Conservation (phyloP, 257 asterid species). For the Marsdenia floribunda region DNA sequence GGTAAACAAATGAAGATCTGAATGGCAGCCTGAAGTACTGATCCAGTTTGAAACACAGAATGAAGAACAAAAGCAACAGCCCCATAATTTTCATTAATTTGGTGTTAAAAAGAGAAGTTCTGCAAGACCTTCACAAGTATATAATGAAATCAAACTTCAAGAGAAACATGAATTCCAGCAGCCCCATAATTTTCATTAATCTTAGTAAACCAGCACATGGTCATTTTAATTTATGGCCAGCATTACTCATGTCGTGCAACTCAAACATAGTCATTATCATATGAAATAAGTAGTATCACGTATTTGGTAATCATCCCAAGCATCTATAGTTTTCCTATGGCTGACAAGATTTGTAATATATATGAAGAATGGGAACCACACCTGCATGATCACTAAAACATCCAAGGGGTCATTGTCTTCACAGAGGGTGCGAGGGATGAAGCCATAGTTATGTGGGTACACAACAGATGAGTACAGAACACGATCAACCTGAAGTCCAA, state of each 20-base stretch:
- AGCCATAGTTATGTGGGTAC: slow-evolving; percentile 98
- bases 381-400: slow-evolving; percentile 99
- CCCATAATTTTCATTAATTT: neutral
- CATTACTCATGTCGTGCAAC: neutral
- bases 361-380: slow-evolving; percentile 16
- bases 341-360: neutral
- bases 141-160: neutral
- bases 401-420: slow-evolving; percentile 93
- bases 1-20: neutral
- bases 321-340: neutral
- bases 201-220: neutral
- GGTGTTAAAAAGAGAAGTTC: neutral
- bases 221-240: too few species aligned
- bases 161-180: neutral
- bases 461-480: slow-evolving; percentile 95
- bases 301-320: neutral
- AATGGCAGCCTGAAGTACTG: neutral
- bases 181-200: neutral
- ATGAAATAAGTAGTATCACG: neutral
- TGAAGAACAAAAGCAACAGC: neutral
- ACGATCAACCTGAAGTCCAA: slow-evolving; percentile 75
- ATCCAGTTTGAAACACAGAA: neutral
- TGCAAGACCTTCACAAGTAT: slow-evolving; percentile 1
- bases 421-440: slow-evolving; percentile 92
- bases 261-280: neutral